Base-by-base conservation (phyloP, 768 basidiomycete species). In the Mycena floridula region DNA sequence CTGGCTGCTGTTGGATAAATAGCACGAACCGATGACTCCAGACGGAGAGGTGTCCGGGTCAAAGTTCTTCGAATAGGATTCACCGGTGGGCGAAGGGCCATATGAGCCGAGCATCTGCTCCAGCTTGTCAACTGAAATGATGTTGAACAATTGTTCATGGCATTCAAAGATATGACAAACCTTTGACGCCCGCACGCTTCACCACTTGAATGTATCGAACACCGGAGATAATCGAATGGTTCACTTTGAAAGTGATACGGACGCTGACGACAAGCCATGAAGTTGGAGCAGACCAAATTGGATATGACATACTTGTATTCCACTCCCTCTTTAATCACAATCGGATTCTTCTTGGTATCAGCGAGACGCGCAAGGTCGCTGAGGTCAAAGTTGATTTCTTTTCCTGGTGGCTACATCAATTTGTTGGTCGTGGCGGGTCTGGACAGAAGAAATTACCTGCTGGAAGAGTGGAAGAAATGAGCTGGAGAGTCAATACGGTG, bases 101-200 rank as follows among this genome's bases (percentile, higher is more conserved):
- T 92, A 96, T 3, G 90, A 93, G 15, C 95, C 95, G 18, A 97
- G 76, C 95, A 98, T 97, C 54, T 86, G 77, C 59, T 94, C 91
- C 55, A 89, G 61, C 62, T 86, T 95, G 65, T 95, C 95, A 55
- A 95, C 93, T 93, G 57, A 9, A 22, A 44, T 25, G 16, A 45
- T 5, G 15, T 30, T 25, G 44, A 46, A 24, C 42, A 44, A 37
- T 44, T 45, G 36, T 36, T 27, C 42, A 38, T 21, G 12, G 22
- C 16, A 30, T 51, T 37, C 38, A 40, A 46, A 20, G 27, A 37
- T 8, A 27, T 23, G 43, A 30, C 49, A 52, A 52, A 90, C 93
- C 86, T 63, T 69, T 82, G 25, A 94, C 25, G 7, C 87, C 83
- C 3, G 79, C 64, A 5, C 85, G 78, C 66, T 93, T 94, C 48